These are phyloP conservation scores for Cercospora sp. DNA, from an alignment of 2,329 filamentous ascomycete species.

Conservation along the genomic window DNA sequence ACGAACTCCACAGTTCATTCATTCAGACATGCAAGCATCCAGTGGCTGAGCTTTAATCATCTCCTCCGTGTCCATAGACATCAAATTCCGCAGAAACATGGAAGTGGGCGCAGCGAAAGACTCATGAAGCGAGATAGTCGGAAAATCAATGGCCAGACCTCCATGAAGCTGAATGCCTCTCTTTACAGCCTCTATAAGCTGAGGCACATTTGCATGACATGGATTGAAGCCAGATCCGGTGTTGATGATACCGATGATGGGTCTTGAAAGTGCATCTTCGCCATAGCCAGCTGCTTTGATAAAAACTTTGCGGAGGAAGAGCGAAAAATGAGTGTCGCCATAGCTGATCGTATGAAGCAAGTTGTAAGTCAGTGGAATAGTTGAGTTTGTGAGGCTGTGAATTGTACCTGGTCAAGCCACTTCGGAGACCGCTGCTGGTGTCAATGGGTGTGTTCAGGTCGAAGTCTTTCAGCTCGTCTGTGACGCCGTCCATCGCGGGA, in stretches of 20 bases:
- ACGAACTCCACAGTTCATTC: no score
- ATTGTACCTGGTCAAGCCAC: constrained; percentile 23
- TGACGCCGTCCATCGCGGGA: neutral
- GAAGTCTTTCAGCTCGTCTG: constrained; percentile 22
- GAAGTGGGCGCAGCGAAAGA: constrained; percentile 69
- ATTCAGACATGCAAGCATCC: constrained; percentile 53
- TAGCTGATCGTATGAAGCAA: constrained; percentile 49
- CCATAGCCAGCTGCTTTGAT: constrained; percentile 75
- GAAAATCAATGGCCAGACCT: constrained; percentile 70
- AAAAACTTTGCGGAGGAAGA: constrained; percentile 74
- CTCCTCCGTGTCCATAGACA: constrained; percentile 79
- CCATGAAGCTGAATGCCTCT: constrained; percentile 67
- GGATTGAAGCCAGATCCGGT: constrained; percentile 73
- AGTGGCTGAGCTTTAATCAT: constrained; percentile 72
- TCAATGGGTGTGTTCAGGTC: constrained; percentile 23
- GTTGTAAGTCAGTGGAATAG: constrained; percentile 57
- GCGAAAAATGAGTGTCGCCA: constrained; percentile 71
- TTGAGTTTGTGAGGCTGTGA: neutral
- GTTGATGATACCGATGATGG: constrained; percentile 74
- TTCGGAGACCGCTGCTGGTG: constrained; percentile 21
- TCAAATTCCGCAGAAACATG: constrained; percentile 72
- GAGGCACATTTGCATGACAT: constrained; percentile 70
- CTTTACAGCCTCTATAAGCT: constrained; percentile 69
- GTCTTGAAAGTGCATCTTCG: constrained; percentile 67
- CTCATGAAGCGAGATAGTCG: constrained; percentile 71